These are phyloP conservation scores for Paecilomyces niveus DNA, from an alignment of 2,329 filamentous ascomycete genomes.

Conservation along the genomic window DNA sequence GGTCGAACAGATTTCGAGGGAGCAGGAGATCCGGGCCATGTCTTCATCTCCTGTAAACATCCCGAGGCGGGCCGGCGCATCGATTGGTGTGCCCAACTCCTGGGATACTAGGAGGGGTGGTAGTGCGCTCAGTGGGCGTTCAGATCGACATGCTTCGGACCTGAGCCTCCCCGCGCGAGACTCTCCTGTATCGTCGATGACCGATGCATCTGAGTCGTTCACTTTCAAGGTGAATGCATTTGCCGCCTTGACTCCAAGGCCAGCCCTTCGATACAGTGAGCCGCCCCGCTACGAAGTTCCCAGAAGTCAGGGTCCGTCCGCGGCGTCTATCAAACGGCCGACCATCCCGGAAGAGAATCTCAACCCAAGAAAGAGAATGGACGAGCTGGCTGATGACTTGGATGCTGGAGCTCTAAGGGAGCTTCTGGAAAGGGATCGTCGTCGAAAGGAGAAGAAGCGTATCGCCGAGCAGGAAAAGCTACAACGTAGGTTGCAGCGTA, in stretches of 20 bases:
- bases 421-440: conserved; percentile 80
- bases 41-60: conserved; percentile 59
- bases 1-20: conserved; percentile 67
- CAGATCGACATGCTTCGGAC: conserved; percentile 61
- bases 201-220: conserved; percentile 64
- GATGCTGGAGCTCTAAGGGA: conserved; percentile 78
- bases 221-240: conserved; percentile 76
- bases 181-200: conserved; percentile 70
- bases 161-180: conserved; percentile 67
- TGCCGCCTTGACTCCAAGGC: conserved; percentile 75
- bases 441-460: conserved; percentile 69
- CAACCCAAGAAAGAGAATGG: conserved; percentile 57
- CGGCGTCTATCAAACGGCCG: conserved; percentile 45
- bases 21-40: conserved; percentile 85
- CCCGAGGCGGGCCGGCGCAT: conserved; percentile 52
- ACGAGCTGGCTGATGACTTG: conserved; percentile 72
- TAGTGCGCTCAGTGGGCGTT: conserved; percentile 47
- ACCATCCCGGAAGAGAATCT: conserved; percentile 55
- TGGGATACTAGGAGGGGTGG: conserved; percentile 59
- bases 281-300: conserved; percentile 52
- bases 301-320: conserved; percentile 40
- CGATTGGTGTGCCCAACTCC: conserved; percentile 54
- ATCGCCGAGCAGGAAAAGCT: conserved; percentile 60
- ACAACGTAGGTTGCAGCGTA: conserved; percentile 39
- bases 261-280: conserved; percentile 69